Conservation (phyloP, 2,329 filamentous ascomycete genomes). For the Diatrype stigma region DNA sequence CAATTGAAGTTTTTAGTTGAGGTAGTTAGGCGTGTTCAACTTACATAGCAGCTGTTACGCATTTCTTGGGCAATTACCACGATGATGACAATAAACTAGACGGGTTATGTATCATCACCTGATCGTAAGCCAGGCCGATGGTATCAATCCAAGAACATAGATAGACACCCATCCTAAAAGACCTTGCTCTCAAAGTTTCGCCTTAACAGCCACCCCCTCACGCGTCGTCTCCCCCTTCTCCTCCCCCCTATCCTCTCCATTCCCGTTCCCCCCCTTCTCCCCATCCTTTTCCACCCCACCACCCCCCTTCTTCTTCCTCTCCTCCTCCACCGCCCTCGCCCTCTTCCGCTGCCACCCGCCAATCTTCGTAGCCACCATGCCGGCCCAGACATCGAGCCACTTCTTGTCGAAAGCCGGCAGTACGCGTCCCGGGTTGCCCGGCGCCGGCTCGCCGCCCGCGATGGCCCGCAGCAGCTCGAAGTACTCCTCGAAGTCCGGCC, state of each 20-base stretch:
- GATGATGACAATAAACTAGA: too few species aligned
- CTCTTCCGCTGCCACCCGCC: conserved; percentile 24
- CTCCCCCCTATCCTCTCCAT: background rate
- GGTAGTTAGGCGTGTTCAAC: too few species aligned
- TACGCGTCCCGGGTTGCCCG: conserved; percentile 32
- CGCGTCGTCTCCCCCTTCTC: background rate
- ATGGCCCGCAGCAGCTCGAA: conserved; percentile 36
- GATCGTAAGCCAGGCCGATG: too few species aligned
- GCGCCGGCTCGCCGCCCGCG: conserved; percentile 37
- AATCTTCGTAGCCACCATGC: conserved; percentile 26
- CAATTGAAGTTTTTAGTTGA: too few species aligned
- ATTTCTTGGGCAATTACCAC: too few species aligned
- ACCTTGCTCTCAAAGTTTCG: too few species aligned
- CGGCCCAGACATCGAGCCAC: conserved; percentile 31
- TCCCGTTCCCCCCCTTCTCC: background rate
- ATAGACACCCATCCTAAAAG: too few species aligned
- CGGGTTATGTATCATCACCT: too few species aligned
- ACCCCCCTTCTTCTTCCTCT: conserved; percentile 13
- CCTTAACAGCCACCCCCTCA: too few species aligned
- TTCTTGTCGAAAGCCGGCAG: conserved; percentile 38
- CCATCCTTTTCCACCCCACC: conserved; percentile 13
- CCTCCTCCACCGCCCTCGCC: conserved; percentile 22
- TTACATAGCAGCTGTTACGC: too few species aligned
- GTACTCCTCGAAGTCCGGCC: conserved; percentile 31
- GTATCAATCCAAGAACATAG: too few species aligned